Conservation (phyloP, 805 yeast species). For the Schwanniomyces yamadae region DNA sequence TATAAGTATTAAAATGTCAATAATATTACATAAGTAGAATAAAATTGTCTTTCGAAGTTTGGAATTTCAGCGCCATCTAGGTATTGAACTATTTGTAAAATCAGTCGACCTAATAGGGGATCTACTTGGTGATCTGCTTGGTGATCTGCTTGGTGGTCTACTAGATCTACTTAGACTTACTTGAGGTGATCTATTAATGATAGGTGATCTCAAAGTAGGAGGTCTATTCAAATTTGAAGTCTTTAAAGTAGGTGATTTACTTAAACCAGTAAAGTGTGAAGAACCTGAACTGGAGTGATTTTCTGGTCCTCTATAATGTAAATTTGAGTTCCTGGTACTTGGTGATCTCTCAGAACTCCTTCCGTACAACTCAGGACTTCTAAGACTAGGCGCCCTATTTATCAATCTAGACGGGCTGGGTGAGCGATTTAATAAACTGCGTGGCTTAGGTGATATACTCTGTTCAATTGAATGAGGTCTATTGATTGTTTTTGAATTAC, state of each 20-base stretch:
- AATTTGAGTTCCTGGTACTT: not conserved
- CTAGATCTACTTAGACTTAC: no score
- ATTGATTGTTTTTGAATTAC: not conserved
- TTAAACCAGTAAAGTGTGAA: not conserved
- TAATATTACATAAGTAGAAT: not conserved
- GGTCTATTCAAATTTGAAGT: not conserved
- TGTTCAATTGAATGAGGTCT: not conserved
- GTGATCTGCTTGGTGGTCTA: not conserved
- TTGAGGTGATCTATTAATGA: not conserved
- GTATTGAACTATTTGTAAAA: slow-evolving; percentile 1
- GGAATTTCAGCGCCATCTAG: slow-evolving; percentile 8
- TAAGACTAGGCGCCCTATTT: slow-evolving; percentile 13
- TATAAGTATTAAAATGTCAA: slow-evolving; percentile 19
- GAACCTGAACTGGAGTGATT: not conserved
- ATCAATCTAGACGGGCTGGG: not conserved
- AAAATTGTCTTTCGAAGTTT: not conserved
- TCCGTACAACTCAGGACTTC: slow-evolving; percentile 2
- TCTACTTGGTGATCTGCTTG: slow-evolving; percentile 9
- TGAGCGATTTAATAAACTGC: not conserved
- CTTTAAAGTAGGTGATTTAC: not conserved
- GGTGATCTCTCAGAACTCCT: not conserved
- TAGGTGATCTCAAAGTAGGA: not conserved
- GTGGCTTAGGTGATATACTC: not conserved
- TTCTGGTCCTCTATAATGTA: not conserved
- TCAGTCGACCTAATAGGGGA: not conserved